These are phyloP conservation scores for Salix viminalis DNA, from an alignment of 345 rosid genomes.

Conservation along the genomic window DNA sequence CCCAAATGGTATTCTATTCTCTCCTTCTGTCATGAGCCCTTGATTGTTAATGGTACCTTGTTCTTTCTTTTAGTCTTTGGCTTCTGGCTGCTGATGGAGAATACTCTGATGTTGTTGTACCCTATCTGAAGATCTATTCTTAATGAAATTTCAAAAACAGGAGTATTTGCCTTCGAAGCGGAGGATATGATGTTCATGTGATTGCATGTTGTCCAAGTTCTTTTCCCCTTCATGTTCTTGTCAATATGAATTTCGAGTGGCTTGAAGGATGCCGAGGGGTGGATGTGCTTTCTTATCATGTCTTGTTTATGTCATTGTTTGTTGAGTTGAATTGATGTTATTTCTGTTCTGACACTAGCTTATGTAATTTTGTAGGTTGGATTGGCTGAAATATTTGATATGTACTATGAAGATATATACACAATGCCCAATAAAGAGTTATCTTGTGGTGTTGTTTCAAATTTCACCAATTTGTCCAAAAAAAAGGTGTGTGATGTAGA, in stretches of 20 bases:
- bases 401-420: constrained; percentile 74
- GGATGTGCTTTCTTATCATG: neutral
- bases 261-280: neutral
- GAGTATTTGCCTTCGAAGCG: neutral
- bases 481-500: constrained; percentile 50
- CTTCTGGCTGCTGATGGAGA: neutral
- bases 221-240: neutral
- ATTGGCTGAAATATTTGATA: constrained; percentile 73
- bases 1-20: constrained; percentile 71
- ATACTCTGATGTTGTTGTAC: neutral
- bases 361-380: constrained; percentile 51
- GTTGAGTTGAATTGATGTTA: neutral
- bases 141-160: neutral
- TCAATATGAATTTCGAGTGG: neutral
- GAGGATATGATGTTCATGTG: neutral
- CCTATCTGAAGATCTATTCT: neutral
- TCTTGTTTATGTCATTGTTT: neutral
- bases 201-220: neutral
- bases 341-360: constrained; percentile 21
- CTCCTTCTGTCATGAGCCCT: constrained; percentile 8
- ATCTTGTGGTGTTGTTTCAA: constrained; percentile 37
- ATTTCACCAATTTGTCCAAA: constrained; percentile 42
- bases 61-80: neutral
- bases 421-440: constrained; percentile 70
- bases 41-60: neutral